phyloP scores from a whole-genome alignment of 805 yeast species.

The Ascoidea rubescens region DNA sequence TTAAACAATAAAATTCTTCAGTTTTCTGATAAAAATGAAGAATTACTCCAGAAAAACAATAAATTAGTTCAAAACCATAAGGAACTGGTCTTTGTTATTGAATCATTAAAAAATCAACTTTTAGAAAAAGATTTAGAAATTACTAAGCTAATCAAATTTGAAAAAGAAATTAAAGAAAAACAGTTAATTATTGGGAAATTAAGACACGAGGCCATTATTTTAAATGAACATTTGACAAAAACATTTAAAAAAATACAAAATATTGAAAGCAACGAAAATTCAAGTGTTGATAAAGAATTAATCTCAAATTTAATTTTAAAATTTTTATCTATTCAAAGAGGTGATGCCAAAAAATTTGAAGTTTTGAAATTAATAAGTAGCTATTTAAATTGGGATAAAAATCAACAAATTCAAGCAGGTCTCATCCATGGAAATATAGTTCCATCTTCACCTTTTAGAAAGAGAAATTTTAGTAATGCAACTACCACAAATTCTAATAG shows the following conservation, averaged over 20 bases:
- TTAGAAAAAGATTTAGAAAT: conserved; percentile 21
- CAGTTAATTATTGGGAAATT: conserved; percentile 76
- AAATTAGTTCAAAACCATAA: conserved; percentile 6
- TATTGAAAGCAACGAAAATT: conserved; percentile 34
- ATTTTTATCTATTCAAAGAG: conserved; percentile 77
- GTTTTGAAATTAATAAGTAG: conserved; percentile 75
- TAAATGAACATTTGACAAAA: conserved; percentile 92
- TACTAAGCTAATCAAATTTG: conserved; percentile 23
- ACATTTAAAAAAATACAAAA: conserved; percentile 74
- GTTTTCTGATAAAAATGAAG: conserved; percentile 20
- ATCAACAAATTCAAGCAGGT: conserved; percentile 65
- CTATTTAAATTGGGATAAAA: conserved; percentile 80
- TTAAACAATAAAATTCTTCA: background rate
- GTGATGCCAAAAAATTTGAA: conserved; percentile 90
- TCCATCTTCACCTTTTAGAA: conserved; percentile 3
- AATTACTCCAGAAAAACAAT: conserved; percentile 12
- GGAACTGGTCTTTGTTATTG: conserved; percentile 10
- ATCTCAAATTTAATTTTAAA: conserved; percentile 77
- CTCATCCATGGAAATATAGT: conserved; percentile 23
- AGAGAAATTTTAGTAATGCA: background rate
- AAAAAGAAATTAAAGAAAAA: conserved; percentile 49
- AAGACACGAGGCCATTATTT: conserved; percentile 84
- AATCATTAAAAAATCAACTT: conserved; percentile 13
- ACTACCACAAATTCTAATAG: background rate
- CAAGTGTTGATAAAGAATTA: conserved; percentile 75